phyloP scores from a whole-genome alignment of 2,329 filamentous ascomycete species.

The Ophiosphaerella narmari region DNA sequence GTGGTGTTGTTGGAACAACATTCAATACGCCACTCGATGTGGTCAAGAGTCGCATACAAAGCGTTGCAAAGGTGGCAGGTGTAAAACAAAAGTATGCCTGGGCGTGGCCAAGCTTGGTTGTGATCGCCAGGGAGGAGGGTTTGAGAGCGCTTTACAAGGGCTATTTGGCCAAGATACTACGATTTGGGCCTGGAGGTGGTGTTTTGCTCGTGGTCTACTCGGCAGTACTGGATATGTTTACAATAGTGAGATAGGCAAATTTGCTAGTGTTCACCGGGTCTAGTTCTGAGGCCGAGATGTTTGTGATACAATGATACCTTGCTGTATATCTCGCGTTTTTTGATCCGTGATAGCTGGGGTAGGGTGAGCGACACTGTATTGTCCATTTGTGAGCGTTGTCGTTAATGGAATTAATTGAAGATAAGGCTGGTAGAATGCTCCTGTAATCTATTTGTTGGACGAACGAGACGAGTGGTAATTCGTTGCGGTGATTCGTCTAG shows the following conservation, averaged over 20 bases:
- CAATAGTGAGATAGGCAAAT: not conserved
- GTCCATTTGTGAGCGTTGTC: too few relatives aligned
- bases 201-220: conserved; percentile 38
- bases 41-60: conserved; percentile 40
- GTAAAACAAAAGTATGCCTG: conserved; percentile 34
- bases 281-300: too few relatives aligned
- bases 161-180: conserved; percentile 37
- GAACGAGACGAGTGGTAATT: not conserved
- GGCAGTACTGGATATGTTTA: conserved; percentile 28
- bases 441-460: not conserved
- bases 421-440: not conserved
- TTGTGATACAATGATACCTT: too few relatives aligned
- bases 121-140: conserved; percentile 35
- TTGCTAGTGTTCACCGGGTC: too few relatives aligned
- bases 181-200: conserved; percentile 37
- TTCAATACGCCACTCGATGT: conserved; percentile 39
- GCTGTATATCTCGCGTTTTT: too few relatives aligned
- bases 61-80: conserved; percentile 31
- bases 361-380: too few relatives aligned
- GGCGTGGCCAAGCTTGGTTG: conserved; percentile 34
- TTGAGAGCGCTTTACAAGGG: conserved; percentile 36
- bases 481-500: not conserved
- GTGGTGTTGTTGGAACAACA: conserved; percentile 35
- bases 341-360: too few relatives aligned
- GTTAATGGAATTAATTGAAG: too few relatives aligned